phyloP scores from a whole-genome alignment of 148 eudicot species.

The Limonium bicolor region DNA sequence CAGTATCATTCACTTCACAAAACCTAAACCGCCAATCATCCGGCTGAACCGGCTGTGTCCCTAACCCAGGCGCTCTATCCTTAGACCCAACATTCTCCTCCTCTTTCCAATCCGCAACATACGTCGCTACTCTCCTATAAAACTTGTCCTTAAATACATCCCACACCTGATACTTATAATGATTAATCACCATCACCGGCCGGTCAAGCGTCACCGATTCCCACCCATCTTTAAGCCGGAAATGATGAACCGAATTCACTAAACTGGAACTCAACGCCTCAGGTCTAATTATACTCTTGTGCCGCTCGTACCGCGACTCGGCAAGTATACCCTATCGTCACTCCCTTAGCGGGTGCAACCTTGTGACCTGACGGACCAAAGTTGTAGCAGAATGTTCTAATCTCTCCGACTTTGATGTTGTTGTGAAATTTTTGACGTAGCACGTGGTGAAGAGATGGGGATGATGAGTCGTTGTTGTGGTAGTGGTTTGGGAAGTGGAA shows the following conservation, averaged over 20 bases:
- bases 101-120: slow-evolving; percentile 86
- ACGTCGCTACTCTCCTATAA: slow-evolving; percentile 82
- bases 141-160: slow-evolving; percentile 71
- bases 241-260: slow-evolving; percentile 43
- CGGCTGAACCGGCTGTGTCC: slow-evolving; percentile 32
- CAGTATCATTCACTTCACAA: slow-evolving; percentile 30
- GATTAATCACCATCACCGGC: slow-evolving; percentile 30
- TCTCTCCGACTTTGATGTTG: slow-evolving; percentile 14
- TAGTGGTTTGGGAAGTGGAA: slow-evolving; percentile 30
- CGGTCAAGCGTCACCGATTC: slow-evolving; percentile 4
- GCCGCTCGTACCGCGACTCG: slow-evolving; percentile 29
- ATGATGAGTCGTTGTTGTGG: no score
- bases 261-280: slow-evolving; percentile 28
- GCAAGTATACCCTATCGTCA: slow-evolving; percentile 37
- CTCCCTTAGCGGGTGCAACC: slow-evolving; percentile 22
- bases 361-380: slow-evolving; percentile 48
- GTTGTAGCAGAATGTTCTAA: slow-evolving; percentile 22
- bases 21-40: slow-evolving; percentile 28
- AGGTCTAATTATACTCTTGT: slow-evolving; percentile 43
- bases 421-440: slow-evolving; percentile 4
- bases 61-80: slow-evolving; percentile 51
- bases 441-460: slow-evolving; percentile 11
- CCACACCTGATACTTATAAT: slow-evolving; percentile 91
- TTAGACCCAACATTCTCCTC: slow-evolving; percentile 26
- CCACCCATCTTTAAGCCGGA: slow-evolving; percentile 19